Conservation (phyloP, 345 rosid genomes). For the Moricandia arvensis region DNA sequence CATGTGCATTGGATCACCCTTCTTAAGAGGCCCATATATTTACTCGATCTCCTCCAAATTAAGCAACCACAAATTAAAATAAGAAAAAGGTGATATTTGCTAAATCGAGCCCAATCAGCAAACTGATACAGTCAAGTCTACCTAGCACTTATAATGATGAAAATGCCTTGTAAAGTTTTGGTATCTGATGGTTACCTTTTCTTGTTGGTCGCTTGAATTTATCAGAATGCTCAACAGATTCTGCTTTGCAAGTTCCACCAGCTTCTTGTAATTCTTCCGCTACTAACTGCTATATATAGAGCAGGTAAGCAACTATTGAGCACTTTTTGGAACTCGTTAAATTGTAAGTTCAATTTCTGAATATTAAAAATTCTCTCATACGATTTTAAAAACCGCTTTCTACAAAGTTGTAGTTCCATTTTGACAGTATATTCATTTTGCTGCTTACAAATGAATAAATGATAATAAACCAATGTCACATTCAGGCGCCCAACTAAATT, state of each 20-base stretch:
- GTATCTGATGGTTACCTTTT: conserved; percentile 54
- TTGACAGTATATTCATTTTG: too few relatives aligned
- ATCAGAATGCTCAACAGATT: conserved; percentile 50
- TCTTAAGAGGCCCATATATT: too few relatives aligned
- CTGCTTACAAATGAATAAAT: too few relatives aligned
- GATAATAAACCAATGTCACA: conserved; percentile 12
- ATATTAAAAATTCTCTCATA: too few relatives aligned
- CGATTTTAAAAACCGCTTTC: too few relatives aligned
- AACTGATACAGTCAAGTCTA: conserved; percentile 4
- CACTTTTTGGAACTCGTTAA: neutral
- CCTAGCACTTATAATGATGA: conserved; percentile 2
- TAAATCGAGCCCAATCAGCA: neutral
- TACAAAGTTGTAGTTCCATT: too few relatives aligned
- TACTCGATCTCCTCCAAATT: too few relatives aligned
- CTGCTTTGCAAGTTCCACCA: conserved; percentile 48
- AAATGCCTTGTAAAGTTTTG: conserved; percentile 14
- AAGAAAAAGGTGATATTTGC: too few relatives aligned
- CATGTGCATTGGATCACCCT: too few relatives aligned
- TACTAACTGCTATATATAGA: conserved; percentile 50
- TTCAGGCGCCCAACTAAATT: conserved; percentile 86
- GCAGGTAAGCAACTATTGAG: neutral
- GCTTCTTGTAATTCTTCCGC: conserved; percentile 58
- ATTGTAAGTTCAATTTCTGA: neutral
- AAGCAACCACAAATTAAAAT: too few relatives aligned
- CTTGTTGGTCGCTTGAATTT: conserved; percentile 52